Evolutionary conservation across 768 basidiomycete genomes (phyloP), one percentile per base, ranked within the genome.

Genomic region (Glaciozyma martinii): DNA sequence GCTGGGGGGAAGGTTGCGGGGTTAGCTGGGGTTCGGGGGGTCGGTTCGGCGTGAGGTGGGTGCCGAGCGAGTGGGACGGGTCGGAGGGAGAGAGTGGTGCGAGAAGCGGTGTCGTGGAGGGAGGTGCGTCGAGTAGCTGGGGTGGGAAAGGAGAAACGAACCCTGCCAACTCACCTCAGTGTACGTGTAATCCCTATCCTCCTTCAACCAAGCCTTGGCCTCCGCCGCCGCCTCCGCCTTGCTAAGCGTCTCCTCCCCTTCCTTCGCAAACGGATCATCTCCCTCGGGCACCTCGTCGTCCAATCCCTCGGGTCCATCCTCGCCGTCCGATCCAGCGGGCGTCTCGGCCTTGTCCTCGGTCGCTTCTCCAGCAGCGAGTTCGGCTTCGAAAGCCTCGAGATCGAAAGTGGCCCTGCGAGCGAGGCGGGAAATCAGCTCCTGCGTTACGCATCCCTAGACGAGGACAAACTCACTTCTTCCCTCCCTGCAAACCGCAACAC

Each of bases 131-230:
- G 37, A 40, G 37, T 40, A 13, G 53, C 19, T 18, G 12, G n/a
- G 16, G 56, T 13, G 16, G 25, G 16, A 27, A 8, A 32, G 15
- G 16, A 9, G 13, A 13, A 0, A 33, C 3, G 13, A 25, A 40
- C 3, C 12, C 15, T 23, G 6, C 16, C 23, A 16, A 71, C 82
- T 56, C 46, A 88, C 92, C 82, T 99, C 94, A 60, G 83, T 83
- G 76, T 98, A 99, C n/a, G 85, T 88, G 76, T 97, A 95, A 77
- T 98, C 94, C 52, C 94, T 84, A 77, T 97, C 89, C 74, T 84
- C 84, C 57, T 64, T 64, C 30, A 95, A 81, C 94, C 94, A 99
- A 53, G 89, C 74, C 65, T 79, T 79, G 44, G 77, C 83, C 73
- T 91, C 90, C 37, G 80, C 86, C 10, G 88, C 89, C 27, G 83